A percentile compares a stretch with the other conserved stretches of the same genome.
Conservation (phyloP, 371 early-diverging fungal species). For the Rhizopus arrhizus region DNA sequence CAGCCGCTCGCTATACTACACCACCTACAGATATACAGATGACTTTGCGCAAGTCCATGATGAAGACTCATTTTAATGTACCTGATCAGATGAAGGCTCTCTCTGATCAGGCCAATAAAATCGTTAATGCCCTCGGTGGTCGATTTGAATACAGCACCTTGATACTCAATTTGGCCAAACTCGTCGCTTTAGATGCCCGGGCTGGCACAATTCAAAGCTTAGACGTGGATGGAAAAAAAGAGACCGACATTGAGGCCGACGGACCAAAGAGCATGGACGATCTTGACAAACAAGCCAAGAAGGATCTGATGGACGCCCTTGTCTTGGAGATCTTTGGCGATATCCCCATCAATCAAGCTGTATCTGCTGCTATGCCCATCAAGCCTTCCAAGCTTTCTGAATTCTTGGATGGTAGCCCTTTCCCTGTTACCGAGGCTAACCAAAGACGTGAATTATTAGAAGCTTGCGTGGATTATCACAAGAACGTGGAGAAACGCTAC, state of each 20-base stretch:
- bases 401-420: conserved; percentile 10
- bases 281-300: conserved; percentile 17
- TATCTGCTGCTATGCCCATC: conserved; percentile 45
- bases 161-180: conserved; percentile 35
- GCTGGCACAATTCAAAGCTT: conserved; percentile 25
- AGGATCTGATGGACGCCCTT: conserved; percentile 42
- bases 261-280: conserved; percentile 21
- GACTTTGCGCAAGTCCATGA: conserved; percentile 35
- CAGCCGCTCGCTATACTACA: conserved; percentile 41
- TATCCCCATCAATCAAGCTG: conserved; percentile 52
- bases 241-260: conserved; percentile 2
- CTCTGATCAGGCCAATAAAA: conserved; percentile 25
- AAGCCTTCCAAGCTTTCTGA: conserved; percentile 25
- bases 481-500: conserved; percentile 34
- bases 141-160: conserved; percentile 35
- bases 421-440: neutral
- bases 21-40: conserved; percentile 24
- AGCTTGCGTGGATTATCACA: conserved; percentile 46
- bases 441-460: conserved; percentile 33
- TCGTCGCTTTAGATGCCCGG: conserved; percentile 36
- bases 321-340: conserved; percentile 49
- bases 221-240: conserved; percentile 15
- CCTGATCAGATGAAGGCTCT: conserved; percentile 35
- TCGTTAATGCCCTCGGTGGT: conserved; percentile 39
- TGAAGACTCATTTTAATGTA: conserved; percentile 33